Base-by-base conservation (phyloP, 2,329 filamentous ascomycete species). In the Colletotrichum karsti region DNA sequence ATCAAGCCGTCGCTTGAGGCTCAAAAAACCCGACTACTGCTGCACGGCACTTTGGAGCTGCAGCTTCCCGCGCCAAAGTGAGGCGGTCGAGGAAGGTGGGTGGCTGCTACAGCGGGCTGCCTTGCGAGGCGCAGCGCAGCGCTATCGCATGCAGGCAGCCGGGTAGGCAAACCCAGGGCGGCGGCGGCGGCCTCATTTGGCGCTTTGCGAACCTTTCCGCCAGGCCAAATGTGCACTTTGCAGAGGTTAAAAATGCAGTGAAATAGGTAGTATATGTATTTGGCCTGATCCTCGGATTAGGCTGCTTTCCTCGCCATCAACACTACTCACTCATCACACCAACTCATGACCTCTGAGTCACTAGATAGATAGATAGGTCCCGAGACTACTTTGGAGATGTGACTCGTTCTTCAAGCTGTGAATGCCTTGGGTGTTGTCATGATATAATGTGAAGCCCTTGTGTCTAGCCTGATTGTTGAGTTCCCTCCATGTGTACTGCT, bases 61-160 rank as follows among this genome's bases (percentile, higher is more conserved):
- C 59, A n/a, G 46, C 51, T 54, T 51, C 42, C 63, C 50, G 58
- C 51, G 28, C 44, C 18, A 51, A 35, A 42, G 51, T 67, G 63
- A 67, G 59, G 63, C 59, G 30, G 37, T 4, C 51, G 33, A n/a
- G 24, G 22, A 50, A n/a, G n/a, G n/a, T n/a, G n/a, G n/a, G n/a
- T n/a, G 46, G n/a, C 46, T 50, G n/a, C 24, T 50, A 15, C n/a
- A 50, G 41, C 50, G n/a, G 33, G 48, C 33, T 51, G 48, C 57
- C 30, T 20, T 24, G n/a, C 6, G 48, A 66, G 63, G 63, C 63
- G 39, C 63, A 61, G 62, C 46, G 46, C 22, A 18, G 7, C 26
- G 30, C 18, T 20, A 8, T 18, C 20, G 30, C 26, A 9, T 53
- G 50, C 28, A 35, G 28, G 50, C 46, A 18, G 18, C 46, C 30